These are phyloP conservation scores for Butyriboletus appendiculatus DNA, from an alignment of 1,284 basidiomycete genomes.

Conservation along the genomic window DNA sequence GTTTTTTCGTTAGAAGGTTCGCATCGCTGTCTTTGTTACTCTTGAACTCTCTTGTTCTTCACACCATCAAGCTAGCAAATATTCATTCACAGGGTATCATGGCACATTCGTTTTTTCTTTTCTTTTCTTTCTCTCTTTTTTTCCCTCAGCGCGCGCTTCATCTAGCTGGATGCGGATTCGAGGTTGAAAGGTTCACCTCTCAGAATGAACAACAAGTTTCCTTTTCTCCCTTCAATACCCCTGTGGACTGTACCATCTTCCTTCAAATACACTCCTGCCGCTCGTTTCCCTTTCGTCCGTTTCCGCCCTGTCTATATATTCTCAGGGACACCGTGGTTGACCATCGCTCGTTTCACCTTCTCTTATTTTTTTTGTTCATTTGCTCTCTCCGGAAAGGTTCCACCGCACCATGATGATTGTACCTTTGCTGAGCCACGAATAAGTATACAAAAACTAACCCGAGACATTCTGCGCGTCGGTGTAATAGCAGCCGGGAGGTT, in stretches of 20 bases:
- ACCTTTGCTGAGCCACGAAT: background rate
- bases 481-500: background rate
- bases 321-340: background rate
- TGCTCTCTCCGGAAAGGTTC: background rate
- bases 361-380: no score
- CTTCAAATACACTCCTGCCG: background rate
- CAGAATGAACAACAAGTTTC: background rate
- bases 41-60: background rate
- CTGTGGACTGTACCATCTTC: background rate
- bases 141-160: background rate
- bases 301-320: background rate
- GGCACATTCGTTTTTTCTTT: slow-evolving; percentile 20
- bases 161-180: slow-evolving; percentile 4
- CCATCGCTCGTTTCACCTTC: background rate
- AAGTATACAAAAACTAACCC: background rate
- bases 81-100: slow-evolving; percentile 20
- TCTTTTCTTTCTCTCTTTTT: background rate
- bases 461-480: background rate
- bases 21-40: background rate
- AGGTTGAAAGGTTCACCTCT: slow-evolving; percentile 4
- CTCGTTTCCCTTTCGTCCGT: slow-evolving; percentile 1
- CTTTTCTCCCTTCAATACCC: background rate
- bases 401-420: background rate
- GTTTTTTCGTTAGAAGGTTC: slow-evolving; percentile 12
- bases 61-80: slow-evolving; percentile 1